phyloP scores from a whole-genome alignment of 164 flowering plant genomes.

The Buxus sempervirens region DNA sequence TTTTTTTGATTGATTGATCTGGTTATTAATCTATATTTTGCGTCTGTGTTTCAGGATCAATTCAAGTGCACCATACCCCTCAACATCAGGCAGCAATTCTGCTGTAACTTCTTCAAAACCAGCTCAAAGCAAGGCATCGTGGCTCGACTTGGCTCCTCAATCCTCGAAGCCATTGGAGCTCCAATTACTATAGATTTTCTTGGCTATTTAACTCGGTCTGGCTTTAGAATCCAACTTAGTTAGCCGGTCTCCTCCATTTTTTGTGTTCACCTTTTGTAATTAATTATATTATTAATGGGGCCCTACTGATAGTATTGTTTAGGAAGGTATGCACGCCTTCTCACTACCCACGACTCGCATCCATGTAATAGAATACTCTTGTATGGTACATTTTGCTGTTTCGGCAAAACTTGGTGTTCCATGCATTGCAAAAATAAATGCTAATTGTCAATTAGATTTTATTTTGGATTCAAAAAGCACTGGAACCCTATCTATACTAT shows the following conservation, averaged over 20 bases:
- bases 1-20: neutral
- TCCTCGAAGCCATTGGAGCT: neutral
- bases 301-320: neutral
- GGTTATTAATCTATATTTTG: neutral
- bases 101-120: conserved; percentile 20
- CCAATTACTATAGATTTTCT: neutral
- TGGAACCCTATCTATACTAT: too few relatives aligned
- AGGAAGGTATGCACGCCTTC: neutral
- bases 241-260: neutral
- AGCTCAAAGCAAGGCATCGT: neutral
- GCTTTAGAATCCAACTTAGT: neutral
- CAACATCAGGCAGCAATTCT: conserved; percentile 14
- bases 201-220: neutral
- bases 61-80: conserved; percentile 47
- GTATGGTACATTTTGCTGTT: too few relatives aligned
- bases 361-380: too few relatives aligned
- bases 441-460: too few relatives aligned
- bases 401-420: too few relatives aligned
- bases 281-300: too few relatives aligned
- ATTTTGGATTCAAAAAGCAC: too few relatives aligned
- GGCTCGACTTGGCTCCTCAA: neutral
- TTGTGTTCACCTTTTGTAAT: neutral
- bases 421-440: too few relatives aligned
- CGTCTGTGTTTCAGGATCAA: conserved; percentile 23
- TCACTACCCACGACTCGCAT: too few relatives aligned